Evolutionary conservation across 2,329 filamentous ascomycete genomes (phyloP).

Genomic region (Parafenestella ontariensis): DNA sequence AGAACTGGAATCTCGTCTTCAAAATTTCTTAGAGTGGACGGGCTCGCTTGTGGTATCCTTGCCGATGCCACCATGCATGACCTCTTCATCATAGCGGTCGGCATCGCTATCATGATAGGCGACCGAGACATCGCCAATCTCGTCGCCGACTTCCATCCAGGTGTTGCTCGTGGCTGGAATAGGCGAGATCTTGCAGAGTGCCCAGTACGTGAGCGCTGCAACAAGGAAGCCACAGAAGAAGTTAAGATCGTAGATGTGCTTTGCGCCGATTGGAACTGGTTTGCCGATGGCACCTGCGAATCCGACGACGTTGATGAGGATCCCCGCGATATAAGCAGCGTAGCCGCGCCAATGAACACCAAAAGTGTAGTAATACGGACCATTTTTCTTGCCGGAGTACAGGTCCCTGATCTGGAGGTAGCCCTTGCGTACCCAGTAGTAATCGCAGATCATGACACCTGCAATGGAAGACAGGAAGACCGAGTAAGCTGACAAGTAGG

Average conservation of each 20-base stretch:
- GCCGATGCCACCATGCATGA: conserved; percentile 24
- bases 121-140: conserved; percentile 36
- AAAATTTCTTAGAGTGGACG: conserved; percentile 18
- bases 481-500: conserved; percentile 88
- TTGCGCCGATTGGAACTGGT: conserved; percentile 76
- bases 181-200: conserved; percentile 72
- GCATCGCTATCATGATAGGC: conserved; percentile 33
- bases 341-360: conserved; percentile 88
- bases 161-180: conserved; percentile 74
- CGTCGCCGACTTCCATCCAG: conserved; percentile 78
- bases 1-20: background rate
- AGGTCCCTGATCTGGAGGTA: conserved; percentile 80
- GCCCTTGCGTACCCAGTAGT: conserved; percentile 83
- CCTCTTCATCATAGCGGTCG: conserved; percentile 38
- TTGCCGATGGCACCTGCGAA: conserved; percentile 82
- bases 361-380: conserved; percentile 75
- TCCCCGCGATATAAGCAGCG: conserved; percentile 79
- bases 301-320: conserved; percentile 88
- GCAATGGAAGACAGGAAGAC: conserved; percentile 94
- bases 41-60: conserved; percentile 18
- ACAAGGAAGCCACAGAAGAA: conserved; percentile 87
- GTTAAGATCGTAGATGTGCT: conserved; percentile 88
- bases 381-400: conserved; percentile 72
- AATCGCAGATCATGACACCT: conserved; percentile 88
- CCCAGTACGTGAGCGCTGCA: conserved; percentile 70